Evolutionary conservation across 257 asterid species (phyloP), one percentile per base, ranked within the genome.

Genomic region (Solanum medicagineum): DNA sequence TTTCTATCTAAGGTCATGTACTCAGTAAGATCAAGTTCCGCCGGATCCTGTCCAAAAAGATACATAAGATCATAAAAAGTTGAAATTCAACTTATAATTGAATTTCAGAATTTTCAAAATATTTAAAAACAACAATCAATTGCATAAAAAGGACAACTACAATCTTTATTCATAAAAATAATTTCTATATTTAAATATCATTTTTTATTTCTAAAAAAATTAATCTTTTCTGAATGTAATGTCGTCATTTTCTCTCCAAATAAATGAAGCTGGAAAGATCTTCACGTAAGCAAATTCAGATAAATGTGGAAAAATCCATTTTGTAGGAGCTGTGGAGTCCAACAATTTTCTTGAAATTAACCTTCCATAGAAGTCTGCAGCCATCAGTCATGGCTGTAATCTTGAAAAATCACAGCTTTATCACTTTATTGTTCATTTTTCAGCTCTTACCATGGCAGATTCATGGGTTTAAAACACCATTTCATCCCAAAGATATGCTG

Each of bases 401-500:
- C 73, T 85, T 86, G 86, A 87, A 55, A 86, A 83, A 85, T 89
- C 89, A n/a, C 84, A 88, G 16, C 80, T 36, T 88, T 56, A 68
- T 88, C 49, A n/a, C 91, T 79, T 56, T 91, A 85, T 22, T 89
- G 83, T 13, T 89, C 80, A 32, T 90, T 85, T 88, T 60, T 36
- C 79, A 86, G 77, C 45, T 90, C 54, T 71, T 26, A 14, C 2
- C 57, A 9, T 65, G 88, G 13, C 68, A 82, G 77, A 87, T 86
- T 59, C 84, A 90, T 62, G 93, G 92, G 81, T 82, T 90, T 45
- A 89, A 91, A 87, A 85, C 89, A 75, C 97, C 92, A 53, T 86
- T 96, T 90, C 90, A 87, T 16, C 89, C 95, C 13, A 32, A 26
- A 57, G 99, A 96, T 84, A 42, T 92, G 5, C 81, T 96, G 89